Evolutionary conservation across 1,284 basidiomycete genomes (phyloP).

Genomic region (Malassezia vespertilionis): DNA sequence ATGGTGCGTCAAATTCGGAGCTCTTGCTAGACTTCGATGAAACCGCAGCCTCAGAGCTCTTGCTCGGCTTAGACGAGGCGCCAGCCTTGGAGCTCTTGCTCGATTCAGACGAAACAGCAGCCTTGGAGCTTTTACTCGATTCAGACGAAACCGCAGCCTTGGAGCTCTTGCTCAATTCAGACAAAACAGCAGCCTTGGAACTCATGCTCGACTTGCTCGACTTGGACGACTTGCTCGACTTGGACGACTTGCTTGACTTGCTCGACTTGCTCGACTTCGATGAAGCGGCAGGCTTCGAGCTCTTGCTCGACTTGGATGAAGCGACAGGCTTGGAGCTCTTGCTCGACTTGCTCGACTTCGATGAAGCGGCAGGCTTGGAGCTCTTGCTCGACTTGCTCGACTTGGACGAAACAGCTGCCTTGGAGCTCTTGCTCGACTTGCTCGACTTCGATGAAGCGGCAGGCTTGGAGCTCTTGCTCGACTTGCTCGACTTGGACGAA

Average conservation of each 20-base stretch:
- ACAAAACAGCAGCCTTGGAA: background rate
- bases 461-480: too few relatives aligned
- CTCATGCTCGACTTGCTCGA: background rate
- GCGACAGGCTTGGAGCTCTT: background rate
- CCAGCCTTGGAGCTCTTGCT: conserved; percentile 15
- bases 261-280: conserved; percentile 1
- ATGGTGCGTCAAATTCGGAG: background rate
- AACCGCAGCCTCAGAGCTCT: background rate
- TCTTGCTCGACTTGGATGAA: background rate
- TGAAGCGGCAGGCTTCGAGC: background rate
- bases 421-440: background rate
- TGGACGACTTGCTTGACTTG: conserved; percentile 1
- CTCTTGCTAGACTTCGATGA: background rate
- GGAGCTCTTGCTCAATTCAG: background rate
- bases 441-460: background rate
- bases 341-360: background rate
- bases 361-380: background rate
- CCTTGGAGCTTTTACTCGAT: background rate
- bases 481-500: background rate
- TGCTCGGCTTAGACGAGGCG: background rate
- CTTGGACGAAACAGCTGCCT: background rate
- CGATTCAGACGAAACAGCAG: conserved; percentile 42
- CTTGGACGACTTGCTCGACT: background rate
- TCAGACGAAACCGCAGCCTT: background rate
- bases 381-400: background rate